These are phyloP conservation scores for Lecanoromycetidae sp. DNA, from an alignment of 2,329 filamentous ascomycete genomes.

Conservation along the genomic window DNA sequence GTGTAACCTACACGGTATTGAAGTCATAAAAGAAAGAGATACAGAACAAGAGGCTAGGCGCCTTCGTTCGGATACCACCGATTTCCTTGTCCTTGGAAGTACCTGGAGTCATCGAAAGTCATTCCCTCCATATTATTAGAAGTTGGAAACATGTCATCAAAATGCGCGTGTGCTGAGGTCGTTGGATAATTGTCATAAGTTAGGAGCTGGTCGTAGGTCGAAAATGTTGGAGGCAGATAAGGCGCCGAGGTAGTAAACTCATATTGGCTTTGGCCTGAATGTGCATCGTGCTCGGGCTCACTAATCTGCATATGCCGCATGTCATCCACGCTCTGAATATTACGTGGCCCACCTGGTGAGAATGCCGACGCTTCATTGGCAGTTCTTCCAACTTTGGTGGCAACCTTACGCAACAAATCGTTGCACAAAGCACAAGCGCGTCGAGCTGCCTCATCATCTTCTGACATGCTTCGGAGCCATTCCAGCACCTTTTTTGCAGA, in stretches of 20 bases:
- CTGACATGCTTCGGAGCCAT: constrained; percentile 26
- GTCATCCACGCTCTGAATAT: background rate
- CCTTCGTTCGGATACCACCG: background rate
- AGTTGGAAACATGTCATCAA: background rate
- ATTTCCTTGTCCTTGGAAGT: background rate
- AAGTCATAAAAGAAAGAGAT: background rate
- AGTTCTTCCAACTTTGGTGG: constrained; percentile 12
- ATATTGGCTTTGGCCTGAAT: background rate
- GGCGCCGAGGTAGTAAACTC: constrained; percentile 2
- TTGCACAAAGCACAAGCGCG: constrained; percentile 21
- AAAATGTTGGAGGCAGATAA: constrained; percentile 6
- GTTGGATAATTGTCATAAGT: constrained; percentile 1
- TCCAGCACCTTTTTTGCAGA: constrained; percentile 25
- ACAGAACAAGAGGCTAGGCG: background rate
- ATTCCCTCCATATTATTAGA: constrained; percentile 3
- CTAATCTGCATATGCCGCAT: background rate
- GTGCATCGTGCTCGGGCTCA: background rate
- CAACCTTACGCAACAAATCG: constrained; percentile 13
- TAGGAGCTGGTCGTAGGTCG: constrained; percentile 5
- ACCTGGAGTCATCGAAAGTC: background rate
- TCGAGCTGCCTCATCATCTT: constrained; percentile 23
- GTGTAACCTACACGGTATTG: background rate
- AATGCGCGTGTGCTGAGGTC: background rate
- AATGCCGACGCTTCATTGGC: background rate
- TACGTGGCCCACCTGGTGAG: background rate